Conservation (phyloP, 352 stramenopile species). For the Phytophthora boehmeriae region DNA sequence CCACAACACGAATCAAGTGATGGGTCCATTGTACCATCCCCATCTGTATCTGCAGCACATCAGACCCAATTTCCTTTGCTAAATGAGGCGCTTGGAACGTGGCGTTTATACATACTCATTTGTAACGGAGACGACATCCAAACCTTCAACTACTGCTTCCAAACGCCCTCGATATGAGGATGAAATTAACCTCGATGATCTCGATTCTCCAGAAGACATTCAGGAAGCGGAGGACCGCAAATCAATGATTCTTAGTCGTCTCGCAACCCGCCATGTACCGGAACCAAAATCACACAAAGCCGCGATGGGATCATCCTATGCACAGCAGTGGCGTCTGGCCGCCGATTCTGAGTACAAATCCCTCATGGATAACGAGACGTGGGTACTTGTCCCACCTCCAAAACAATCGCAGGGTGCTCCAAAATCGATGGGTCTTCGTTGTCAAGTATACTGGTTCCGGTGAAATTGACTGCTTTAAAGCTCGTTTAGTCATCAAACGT, state of each 20-base stretch:
- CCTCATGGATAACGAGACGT: constrained; percentile 7
- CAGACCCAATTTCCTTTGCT: no score
- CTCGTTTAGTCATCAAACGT: no score
- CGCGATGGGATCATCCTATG: no score
- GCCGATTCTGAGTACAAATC: constrained; percentile 9
- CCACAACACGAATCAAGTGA: no score
- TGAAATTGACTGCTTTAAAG: constrained; percentile 11
- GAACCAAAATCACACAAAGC: constrained; percentile 7
- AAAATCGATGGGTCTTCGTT: constrained; percentile 9
- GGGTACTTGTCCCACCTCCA: constrained; percentile 1
- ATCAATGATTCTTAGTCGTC: not conserved
- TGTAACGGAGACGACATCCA: constrained; percentile 2
- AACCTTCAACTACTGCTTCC: not conserved
- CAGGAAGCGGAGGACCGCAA: constrained; percentile 1
- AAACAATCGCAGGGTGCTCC: no score
- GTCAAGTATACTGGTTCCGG: constrained; percentile 10
- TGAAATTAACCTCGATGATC: no score
- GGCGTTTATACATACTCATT: constrained; percentile 2
- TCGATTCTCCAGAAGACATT: no score
- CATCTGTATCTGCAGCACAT: no score
- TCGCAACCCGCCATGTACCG: constrained; percentile 10
- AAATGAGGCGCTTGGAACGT: constrained; percentile 1
- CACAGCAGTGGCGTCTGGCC: no score
- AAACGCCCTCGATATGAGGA: constrained; percentile 10
- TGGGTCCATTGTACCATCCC: no score